A percentile compares a stretch with the other conserved stretches of the same genome.
Evolutionary conservation across 495 filamentous ascomycete species (phyloP).

Genomic region (Penicillium angulare): DNA sequence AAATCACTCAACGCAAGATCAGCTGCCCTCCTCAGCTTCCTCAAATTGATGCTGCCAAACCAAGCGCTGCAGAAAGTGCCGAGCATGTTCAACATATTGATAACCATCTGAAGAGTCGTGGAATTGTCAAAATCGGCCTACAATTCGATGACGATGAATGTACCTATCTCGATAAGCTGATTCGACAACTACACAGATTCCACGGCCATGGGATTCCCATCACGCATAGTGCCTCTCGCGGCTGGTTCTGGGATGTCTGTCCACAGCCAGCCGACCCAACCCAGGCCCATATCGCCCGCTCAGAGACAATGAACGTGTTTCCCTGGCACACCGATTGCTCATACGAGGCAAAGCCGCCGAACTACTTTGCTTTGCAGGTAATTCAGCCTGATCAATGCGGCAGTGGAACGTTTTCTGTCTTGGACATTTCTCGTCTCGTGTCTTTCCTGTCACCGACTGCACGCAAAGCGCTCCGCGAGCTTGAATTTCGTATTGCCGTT

Average conservation of each 20-base stretch:
- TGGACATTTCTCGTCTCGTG: slow-evolving; percentile 20
- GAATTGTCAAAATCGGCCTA: background rate
- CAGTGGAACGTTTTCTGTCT: slow-evolving; percentile 33
- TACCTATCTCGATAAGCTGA: background rate
- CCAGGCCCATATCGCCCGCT: slow-evolving; percentile 24
- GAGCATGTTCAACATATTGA: background rate
- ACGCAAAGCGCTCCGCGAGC: slow-evolving; percentile 8
- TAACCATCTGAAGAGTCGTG: background rate
- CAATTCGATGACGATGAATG: background rate
- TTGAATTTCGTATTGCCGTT: slow-evolving; percentile 27
- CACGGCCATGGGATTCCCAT: slow-evolving; percentile 30
- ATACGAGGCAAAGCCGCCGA: slow-evolving; percentile 32
- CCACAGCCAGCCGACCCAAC: slow-evolving; percentile 2
- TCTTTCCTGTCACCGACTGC: slow-evolving; percentile 13
- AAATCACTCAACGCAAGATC: background rate
- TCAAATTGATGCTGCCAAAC: background rate
- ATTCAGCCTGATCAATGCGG: slow-evolving; percentile 30
- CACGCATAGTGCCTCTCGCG: slow-evolving; percentile 31
- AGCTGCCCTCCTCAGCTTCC: background rate
- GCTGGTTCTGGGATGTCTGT: slow-evolving; percentile 37
- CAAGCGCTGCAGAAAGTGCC: background rate
- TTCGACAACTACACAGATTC: slow-evolving; percentile 16
- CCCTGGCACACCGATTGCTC: slow-evolving; percentile 32
- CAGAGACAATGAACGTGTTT: slow-evolving; percentile 32
- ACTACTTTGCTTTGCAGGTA: slow-evolving; percentile 39